Percentiles rank a stretch among this genome's conserved stretches.
phyloP scores from a whole-genome alignment of 2,329 filamentous ascomycete genomes.

The Cercospora sp. region DNA sequence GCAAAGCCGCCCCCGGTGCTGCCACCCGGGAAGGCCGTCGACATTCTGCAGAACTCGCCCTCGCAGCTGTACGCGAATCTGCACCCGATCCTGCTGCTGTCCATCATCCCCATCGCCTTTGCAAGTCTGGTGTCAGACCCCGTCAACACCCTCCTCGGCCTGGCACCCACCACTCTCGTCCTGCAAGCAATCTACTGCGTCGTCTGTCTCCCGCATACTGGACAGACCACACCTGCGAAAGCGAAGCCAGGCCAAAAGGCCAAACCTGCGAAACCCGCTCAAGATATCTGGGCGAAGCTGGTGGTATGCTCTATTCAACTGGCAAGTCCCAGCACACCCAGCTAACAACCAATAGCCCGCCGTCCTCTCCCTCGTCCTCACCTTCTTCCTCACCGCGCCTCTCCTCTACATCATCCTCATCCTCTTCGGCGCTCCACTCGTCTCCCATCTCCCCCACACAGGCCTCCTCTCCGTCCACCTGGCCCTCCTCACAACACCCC shows the following conservation, averaged over 20 bases:
- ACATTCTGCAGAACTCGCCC: constrained; percentile 33
- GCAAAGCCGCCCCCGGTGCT: constrained; percentile 1
- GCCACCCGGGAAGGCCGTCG: constrained; percentile 31
- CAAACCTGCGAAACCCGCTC: constrained; percentile 55
- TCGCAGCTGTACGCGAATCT: constrained; percentile 57
- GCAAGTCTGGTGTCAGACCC: constrained; percentile 68
- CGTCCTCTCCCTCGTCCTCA: constrained; percentile 66
- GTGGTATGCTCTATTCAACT: constrained; percentile 42
- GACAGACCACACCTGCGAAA: constrained; percentile 32
- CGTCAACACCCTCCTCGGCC: constrained; percentile 59
- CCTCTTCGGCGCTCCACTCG: constrained; percentile 88
- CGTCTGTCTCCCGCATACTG: constrained; percentile 59
- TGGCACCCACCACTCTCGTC: constrained; percentile 62
- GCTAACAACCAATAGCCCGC: constrained; percentile 56
- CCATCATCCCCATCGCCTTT: constrained; percentile 65
- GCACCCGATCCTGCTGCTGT: constrained; percentile 68
- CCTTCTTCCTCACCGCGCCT: constrained; percentile 57
- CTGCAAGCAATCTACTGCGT: constrained; percentile 63
- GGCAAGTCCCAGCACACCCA: background rate
- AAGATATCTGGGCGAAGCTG: constrained; percentile 44
- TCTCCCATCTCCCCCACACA: constrained; percentile 77
- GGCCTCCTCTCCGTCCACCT: constrained; percentile 79
- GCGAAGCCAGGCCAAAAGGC: constrained; percentile 50
- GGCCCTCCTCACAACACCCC: constrained; percentile 73
- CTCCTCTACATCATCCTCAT: constrained; percentile 65